These are phyloP conservation scores for Gentiana macrophylla DNA, from an alignment of 257 asterid species.

Conservation along the genomic window DNA sequence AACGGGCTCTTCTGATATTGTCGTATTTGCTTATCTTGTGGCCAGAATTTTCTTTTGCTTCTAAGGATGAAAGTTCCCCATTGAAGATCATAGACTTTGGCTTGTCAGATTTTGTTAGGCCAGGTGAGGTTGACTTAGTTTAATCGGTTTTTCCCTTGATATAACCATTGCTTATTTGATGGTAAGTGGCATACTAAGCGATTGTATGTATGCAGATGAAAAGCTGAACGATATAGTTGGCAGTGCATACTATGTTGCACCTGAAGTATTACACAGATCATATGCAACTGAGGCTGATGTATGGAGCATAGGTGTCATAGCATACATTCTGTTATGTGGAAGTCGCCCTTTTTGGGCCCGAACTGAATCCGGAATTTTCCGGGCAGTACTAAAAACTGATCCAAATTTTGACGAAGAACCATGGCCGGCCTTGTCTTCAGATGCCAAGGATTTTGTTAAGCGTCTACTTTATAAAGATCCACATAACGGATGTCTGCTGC, in stretches of 20 bases:
- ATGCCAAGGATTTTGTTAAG: conserved; percentile 50
- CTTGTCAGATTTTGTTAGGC: conserved; percentile 53
- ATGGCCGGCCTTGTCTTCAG: conserved; percentile 45
- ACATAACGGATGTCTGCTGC: conserved; percentile 54
- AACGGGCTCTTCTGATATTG: not conserved
- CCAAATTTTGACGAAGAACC: conserved; percentile 52
- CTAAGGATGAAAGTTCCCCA: conserved; percentile 40
- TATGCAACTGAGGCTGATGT: conserved; percentile 42
- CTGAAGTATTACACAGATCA: conserved; percentile 42
- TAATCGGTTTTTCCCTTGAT: not conserved
- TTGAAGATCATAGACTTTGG: conserved; percentile 66
- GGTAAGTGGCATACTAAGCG: conserved; percentile 5
- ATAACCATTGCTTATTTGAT: conserved; percentile 3
- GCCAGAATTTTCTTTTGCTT: conserved; percentile 49
- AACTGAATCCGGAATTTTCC: conserved; percentile 59
- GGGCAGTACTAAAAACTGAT: conserved; percentile 44
- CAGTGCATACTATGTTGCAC: conserved; percentile 47
- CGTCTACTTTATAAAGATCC: conserved; percentile 49
- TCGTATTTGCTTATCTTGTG: conserved; percentile 8
- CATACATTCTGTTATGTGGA: conserved; percentile 59
- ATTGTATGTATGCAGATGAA: conserved; percentile 39
- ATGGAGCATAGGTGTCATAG: conserved; percentile 41
- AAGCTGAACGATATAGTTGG: conserved; percentile 63
- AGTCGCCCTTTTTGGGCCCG: conserved; percentile 70
- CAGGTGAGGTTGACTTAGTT: conserved; percentile 26